Evolutionary conservation across 2,329 filamentous ascomycete genomes (phyloP), one percentile per base, ranked within the genome.

Genomic region (Microsporum canis): DNA sequence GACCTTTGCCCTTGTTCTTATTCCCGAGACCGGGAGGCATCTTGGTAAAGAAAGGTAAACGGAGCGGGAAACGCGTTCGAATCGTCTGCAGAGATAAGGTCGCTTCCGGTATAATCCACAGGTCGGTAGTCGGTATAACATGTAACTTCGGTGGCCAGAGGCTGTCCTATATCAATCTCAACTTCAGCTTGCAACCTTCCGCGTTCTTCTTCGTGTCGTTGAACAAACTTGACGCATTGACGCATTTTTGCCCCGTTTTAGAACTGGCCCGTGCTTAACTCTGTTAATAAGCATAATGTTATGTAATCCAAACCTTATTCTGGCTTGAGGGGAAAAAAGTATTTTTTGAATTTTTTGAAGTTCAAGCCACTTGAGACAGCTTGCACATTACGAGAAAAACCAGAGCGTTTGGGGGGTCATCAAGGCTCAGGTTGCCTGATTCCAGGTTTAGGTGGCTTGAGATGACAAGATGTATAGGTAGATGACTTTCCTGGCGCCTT

Each of bases 1-100:
- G 78, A 56, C 74, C 76, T 68, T 83, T 83, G 53, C 77, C 73
- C 70, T 84, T 84, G 67, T 76, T 73, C 67, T 79, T 79, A 62
- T 71, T 73, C 43, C 75, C 75, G 29, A 73, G 66, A 14, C 66
- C 65, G 12, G 70, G 71, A 43, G 77, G 76, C 77, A 79, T 79
- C 57, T 5, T 39, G 43, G 1, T 29, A 27, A 34, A 14, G 39
- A 53, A 3, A 34, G 38, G 63, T 49, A 7, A 10, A 47, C 8
- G 8, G 8, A 23, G 43, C 43, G 43, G 43, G 43, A 47, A 47
- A 47, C 43, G n/a, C 23, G 7, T 5, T 17, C 17, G 23, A 47
- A 47, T 27, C 43, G 7, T 47, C 43, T 23, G 3, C 7, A 10
- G 6, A 23, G 43, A 3, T 29, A 10, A 12, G 23, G 8, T 47